phyloP scores from a whole-genome alignment of 495 filamentous ascomycete genomes.

The Talaromyces ruber region DNA sequence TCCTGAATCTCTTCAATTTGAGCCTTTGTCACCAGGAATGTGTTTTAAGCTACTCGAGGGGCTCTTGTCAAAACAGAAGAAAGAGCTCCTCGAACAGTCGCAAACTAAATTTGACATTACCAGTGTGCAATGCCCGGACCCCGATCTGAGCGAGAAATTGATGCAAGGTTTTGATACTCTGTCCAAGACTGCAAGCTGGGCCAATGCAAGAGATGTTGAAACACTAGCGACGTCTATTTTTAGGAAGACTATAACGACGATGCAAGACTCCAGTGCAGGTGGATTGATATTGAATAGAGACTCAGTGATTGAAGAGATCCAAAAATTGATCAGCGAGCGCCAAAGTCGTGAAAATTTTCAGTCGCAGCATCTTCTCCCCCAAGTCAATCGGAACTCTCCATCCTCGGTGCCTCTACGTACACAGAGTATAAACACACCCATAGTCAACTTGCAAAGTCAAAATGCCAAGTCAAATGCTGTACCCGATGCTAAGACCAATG shows the following conservation, averaged over 20 bases:
- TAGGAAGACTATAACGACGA: conserved; percentile 15
- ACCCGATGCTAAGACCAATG: conserved; percentile 12
- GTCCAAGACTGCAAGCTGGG: conserved; percentile 46
- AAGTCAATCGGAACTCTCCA: no score
- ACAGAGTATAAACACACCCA: no score
- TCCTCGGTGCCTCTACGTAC: no score
- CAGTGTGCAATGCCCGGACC: neutral
- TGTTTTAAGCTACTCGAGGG: conserved; percentile 32
- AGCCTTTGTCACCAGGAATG: conserved; percentile 23
- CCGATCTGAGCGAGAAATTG: conserved; percentile 14
- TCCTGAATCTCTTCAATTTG: conserved; percentile 39
- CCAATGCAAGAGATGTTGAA: conserved; percentile 59
- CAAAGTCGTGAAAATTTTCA: no score
- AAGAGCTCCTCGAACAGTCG: neutral
- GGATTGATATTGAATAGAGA: no score
- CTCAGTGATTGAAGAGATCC: no score
- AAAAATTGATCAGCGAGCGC: no score
- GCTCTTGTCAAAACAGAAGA: conserved; percentile 14
- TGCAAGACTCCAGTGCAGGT: conserved; percentile 11
- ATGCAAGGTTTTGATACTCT: conserved; percentile 31
- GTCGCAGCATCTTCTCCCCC: no score
- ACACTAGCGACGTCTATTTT: conserved; percentile 44
- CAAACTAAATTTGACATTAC: no score
- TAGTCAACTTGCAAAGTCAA: no score
- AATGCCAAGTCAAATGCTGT: no score